phyloP scores from a whole-genome alignment of 176 grass and related monocot genomes.

The bread wheat (Triticum aestivum) region DNA sequence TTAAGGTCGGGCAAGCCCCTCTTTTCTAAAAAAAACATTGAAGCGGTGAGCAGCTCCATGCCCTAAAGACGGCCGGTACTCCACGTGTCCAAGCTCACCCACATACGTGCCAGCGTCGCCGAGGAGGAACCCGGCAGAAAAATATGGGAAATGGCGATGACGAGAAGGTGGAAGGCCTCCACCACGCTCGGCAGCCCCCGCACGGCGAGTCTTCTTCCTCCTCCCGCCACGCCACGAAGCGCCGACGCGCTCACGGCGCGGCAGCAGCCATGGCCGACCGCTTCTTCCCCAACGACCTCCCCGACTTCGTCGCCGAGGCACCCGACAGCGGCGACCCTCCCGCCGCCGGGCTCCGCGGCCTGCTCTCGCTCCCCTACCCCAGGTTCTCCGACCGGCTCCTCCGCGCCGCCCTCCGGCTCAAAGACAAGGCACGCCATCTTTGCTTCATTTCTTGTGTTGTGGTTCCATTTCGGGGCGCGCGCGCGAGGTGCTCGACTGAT shows the following conservation, averaged over 20 bases:
- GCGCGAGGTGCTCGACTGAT: conserved; percentile 45
- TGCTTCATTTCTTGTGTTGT: neutral
- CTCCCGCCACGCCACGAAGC: conserved; percentile 23
- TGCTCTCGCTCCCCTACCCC: conserved; percentile 71
- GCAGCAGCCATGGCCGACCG: conserved; percentile 67
- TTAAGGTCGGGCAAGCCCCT: no score
- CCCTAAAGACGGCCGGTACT: neutral
- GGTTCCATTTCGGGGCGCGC: neutral
- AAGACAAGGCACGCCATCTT: conserved; percentile 51
- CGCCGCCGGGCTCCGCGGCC: conserved; percentile 27
- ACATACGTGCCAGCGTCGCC: conserved; percentile 26
- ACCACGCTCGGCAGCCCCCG: neutral
- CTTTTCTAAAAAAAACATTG: neutral
- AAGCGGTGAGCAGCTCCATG: neutral
- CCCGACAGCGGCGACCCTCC: conserved; percentile 32
- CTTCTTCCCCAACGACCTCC: conserved; percentile 81
- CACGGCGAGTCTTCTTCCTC: neutral
- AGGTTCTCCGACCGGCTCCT: conserved; percentile 48
- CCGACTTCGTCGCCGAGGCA: conserved; percentile 64
- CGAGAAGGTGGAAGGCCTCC: conserved; percentile 5
- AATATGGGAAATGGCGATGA: conserved; percentile 12
- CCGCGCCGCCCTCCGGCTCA: conserved; percentile 61
- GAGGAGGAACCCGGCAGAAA: neutral
- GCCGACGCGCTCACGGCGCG: conserved; percentile 9
- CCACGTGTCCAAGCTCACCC: conserved; percentile 26